Percentiles rank a stretch among this genome's conserved stretches.
Evolutionary conservation across 768 basidiomycete species (phyloP).

Genomic region (Lentinula sp.): DNA sequence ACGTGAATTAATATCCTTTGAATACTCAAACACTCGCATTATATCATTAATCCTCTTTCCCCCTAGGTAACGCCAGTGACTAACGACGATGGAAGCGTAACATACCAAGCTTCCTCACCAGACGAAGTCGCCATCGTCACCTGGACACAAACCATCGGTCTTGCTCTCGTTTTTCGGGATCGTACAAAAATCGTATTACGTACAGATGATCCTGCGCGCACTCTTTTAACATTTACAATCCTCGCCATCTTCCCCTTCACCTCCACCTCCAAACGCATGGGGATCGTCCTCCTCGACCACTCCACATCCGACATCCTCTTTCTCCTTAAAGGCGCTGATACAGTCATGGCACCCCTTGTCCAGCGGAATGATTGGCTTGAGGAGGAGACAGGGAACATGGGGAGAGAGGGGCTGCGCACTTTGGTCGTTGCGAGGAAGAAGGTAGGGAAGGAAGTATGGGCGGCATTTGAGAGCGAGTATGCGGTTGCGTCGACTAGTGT

Average conservation of each 20-base stretch:
- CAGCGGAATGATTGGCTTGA: conserved; percentile 98
- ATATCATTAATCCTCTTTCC: not conserved
- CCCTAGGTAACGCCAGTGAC: conserved; percentile 87
- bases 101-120: conserved; percentile 97
- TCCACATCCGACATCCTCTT: conserved; percentile 78
- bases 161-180: conserved; percentile 85
- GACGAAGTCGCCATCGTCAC: conserved; percentile 98
- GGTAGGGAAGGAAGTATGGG: conserved; percentile 62
- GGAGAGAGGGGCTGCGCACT: conserved; percentile 90
- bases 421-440: conserved; percentile 87
- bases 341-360: conserved; percentile 95
- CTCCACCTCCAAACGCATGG: conserved; percentile 98
- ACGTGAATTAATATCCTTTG: conserved; percentile 44
- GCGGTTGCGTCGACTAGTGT: conserved; percentile 65
- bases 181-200: conserved; percentile 80
- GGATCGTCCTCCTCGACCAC: conserved; percentile 85
- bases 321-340: conserved; percentile 80
- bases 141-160: conserved; percentile 93
- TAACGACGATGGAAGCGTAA: conserved; percentile 91
- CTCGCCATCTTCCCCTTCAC: conserved; percentile 98
- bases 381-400: conserved; percentile 98
- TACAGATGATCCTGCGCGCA: conserved; percentile 23
- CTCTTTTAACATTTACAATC: conserved; percentile 64
- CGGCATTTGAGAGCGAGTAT: conserved; percentile 64
- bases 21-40: not conserved